A percentile compares a stretch with the other conserved stretches of the same genome.
These are phyloP conservation scores for Prunus salicina DNA, from an alignment of 306 rosid species.

Conservation along the genomic window DNA sequence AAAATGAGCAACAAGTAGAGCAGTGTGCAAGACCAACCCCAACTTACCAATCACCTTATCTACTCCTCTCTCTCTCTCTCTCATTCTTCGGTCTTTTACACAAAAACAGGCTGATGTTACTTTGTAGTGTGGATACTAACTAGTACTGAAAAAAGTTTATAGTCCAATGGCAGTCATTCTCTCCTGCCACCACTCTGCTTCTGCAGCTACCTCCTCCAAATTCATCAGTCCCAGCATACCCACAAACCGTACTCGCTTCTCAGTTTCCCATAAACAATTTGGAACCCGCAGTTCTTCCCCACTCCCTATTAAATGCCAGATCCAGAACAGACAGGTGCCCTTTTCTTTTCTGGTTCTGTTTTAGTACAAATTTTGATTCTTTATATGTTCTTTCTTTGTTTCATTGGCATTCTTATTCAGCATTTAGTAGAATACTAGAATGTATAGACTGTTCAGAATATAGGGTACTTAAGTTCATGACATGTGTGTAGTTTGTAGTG, in stretches of 20 bases:
- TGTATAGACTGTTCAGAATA: background rate
- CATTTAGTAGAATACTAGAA: background rate
- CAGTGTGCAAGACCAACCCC: background rate
- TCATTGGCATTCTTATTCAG: background rate
- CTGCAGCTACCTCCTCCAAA: conserved; percentile 38
- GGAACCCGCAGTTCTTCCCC: conserved; percentile 53
- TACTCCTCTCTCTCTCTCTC: background rate
- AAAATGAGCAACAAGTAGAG: background rate
- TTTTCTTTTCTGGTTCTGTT: conserved; percentile 11
- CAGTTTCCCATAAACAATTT: conserved; percentile 37
- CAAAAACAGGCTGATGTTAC: conserved; percentile 12
- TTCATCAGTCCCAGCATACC: conserved; percentile 31
- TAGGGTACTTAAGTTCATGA: background rate
- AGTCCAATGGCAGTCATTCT: conserved; percentile 58
- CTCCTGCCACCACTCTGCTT: conserved; percentile 51
- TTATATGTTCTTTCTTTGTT: background rate
- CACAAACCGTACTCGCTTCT: conserved; percentile 34
- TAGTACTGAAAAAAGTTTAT: background rate
- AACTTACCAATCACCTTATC: conserved; percentile 8
- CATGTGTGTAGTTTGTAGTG: no score
- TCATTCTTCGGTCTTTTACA: background rate
- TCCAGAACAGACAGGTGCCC: conserved; percentile 41
- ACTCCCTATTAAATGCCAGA: conserved; percentile 42
- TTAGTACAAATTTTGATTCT: background rate
- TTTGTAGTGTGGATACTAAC: background rate